Percentiles rank a stretch among this genome's conserved stretches.
Conservation (phyloP, 1,284 basidiomycete species). For the Porodaedalea pini region DNA sequence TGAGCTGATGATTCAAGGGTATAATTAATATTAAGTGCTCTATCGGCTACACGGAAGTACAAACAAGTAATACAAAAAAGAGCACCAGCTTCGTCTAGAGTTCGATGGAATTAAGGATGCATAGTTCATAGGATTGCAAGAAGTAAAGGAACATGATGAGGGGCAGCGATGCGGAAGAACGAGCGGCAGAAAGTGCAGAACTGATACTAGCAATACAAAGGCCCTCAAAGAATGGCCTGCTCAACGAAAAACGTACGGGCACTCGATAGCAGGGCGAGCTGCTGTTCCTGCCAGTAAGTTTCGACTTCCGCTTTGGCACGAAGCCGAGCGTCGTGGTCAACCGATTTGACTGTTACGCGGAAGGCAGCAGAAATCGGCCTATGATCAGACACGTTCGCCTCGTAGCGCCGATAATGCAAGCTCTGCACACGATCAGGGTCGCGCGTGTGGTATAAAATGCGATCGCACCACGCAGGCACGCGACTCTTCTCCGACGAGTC, state of each 20-base stretch:
- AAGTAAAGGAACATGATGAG: background rate
- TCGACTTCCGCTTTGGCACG: slow-evolving; percentile 53
- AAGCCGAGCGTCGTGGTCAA: slow-evolving; percentile 56
- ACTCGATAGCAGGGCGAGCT: slow-evolving; percentile 27
- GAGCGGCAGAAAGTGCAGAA: background rate
- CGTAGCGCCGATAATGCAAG: slow-evolving; percentile 74
- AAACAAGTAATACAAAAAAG: background rate
- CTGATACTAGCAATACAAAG: background rate
- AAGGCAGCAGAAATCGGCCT: slow-evolving; percentile 83
- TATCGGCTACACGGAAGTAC: too few species aligned
- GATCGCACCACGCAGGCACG: slow-evolving; percentile 94
- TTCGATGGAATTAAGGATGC: background rate
- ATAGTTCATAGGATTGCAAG: background rate
- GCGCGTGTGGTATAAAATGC: slow-evolving; percentile 79
- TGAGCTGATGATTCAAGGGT: background rate
- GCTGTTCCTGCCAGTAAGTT: slow-evolving; percentile 56
- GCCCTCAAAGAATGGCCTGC: slow-evolving; percentile 2
- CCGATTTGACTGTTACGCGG: slow-evolving; percentile 65
- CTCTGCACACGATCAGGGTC: slow-evolving; percentile 54
- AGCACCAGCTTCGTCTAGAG: background rate
- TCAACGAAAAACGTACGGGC: slow-evolving; percentile 1
- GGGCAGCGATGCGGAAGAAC: background rate
- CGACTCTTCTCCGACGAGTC: slow-evolving; percentile 88
- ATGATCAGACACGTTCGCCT: slow-evolving; percentile 83
- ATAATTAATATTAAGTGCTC: too few species aligned